Evolutionary conservation across 2,329 filamentous ascomycete species (phyloP), one percentile per base, ranked within the genome.

Genomic region (Emericellopsis atlantica): DNA sequence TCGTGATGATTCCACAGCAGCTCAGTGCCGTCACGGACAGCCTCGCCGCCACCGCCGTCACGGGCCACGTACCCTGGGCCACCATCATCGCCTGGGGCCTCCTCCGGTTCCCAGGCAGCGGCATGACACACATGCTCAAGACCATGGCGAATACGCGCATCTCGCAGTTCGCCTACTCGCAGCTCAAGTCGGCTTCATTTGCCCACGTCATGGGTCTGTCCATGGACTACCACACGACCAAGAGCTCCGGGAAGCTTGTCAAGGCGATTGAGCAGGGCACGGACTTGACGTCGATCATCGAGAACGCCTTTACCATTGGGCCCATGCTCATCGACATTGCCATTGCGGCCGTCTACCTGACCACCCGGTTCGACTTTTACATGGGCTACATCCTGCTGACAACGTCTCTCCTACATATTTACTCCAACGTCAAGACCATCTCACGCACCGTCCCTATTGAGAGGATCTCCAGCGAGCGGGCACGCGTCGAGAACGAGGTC

Each of bases 161-260:
- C 26, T 48, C 48, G 21, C 49, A 53, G 16, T 54, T 49, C 24
- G 47, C 51, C 21, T 74, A 76, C 46, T 62, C 67, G 37, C 64
- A 67, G 31, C 66, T 84, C 37, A 73, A 46, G 34, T n/a, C 3
- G 64, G 42, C 73, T 4, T 70, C 77, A 0, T 84, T 81, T 54
- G 65, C 70, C 40, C 78, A 84, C 47, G 67, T 84, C 37, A 78
- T 84, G 70, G 66, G 62, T 31, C 65, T 84, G 5, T 81, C 76
- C 0, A 79, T 79, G 59, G 77, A 83, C 47, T 84, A 82, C 43
- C 79, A 84, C 54, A 74, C 74, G 35, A 67, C 68, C 40, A 81
- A 79, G 51, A 68, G 71, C 40, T 76, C 74, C 2, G 76, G 74
- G 3, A 72, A 79, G 44, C 61, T 83, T 1, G 71, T 74, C 49